Base-by-base conservation (phyloP, 768 basidiomycete species). In the Lactarius hengduanensis region DNA sequence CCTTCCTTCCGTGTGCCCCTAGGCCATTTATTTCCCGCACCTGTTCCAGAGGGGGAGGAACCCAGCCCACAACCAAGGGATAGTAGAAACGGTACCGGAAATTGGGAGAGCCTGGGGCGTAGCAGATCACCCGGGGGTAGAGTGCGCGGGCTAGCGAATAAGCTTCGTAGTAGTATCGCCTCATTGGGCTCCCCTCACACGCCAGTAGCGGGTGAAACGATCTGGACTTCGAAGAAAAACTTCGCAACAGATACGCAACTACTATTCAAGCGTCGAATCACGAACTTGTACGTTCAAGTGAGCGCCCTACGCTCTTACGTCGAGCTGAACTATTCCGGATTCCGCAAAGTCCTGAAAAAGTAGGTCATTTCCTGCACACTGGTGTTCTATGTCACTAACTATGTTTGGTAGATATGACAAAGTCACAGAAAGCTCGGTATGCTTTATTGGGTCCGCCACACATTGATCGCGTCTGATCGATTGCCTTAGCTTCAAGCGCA, bases 341-440 rank as follows among this genome's bases (percentile, higher is more conserved):
- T 98, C 78, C 85, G 93, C 71, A 98, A 98, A 81, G 95, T 96
- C 43, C 75, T 96, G 73, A 98, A 98, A 78, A 98, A 98, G 90
- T 94, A 74, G 64, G 86, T 76, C 36, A n/a, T 59, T 63, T 56
- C 54, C 8, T 63, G 43, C 40, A 45, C 13, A 47, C 40, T 38
- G 28, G 32, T 57, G 13, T 66, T 54, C 61, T 8, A 58, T 53
- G 26, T 64, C 62, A n/a, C 68, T 63, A 28, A 69, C 59, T 63
- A 9, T 40, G 26, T 28, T 58, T 26, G 55, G n/a, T 67, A 94
- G 93, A 76, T 96, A 96, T 73, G 95, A 98, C 83, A 98, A 98
- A 77, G 91, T 97, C 69, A 93, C 89, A 3, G 84, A 86, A 69
- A 90, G 84, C 67, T 82, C 88, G 73, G 84, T 84, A 66, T 45